Base-by-base conservation (phyloP, 352 stramenopile species). In the Phytophthora ohioensis region DNA sequence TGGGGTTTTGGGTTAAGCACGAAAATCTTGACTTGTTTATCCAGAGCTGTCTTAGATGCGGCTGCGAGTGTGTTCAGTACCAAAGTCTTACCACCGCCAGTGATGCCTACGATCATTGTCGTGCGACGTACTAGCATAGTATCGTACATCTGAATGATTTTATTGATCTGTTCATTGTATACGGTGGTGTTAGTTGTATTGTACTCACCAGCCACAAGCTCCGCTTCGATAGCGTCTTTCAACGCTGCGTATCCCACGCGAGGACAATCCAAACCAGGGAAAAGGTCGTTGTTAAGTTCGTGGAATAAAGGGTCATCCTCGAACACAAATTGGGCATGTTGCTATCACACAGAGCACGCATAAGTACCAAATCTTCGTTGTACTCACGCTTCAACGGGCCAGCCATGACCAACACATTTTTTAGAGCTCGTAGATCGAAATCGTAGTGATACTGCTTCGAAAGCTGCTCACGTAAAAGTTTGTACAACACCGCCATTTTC, bases 311-410 rank as follows among this genome's bases (percentile, higher is more conserved):
- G 93, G 0, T 98, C 95, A 66, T 99, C 95, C 61, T 98, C 95
- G 69, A 98, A 98, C 15, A 99, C 92, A 68, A 98, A 98, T 69
- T 99, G 55, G 95, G 95, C 94, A 98, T 98, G 73, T 99, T 98
- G 60, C 90, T 97, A 61, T 99, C 95, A 17, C 95, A 92, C 3
- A 99, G 73, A 10, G 96, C 95, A 8, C 95, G 89, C 95, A 98
- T 98, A 17, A 99, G 89, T 64, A 98, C 95, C 1, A 98, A 53
- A 53, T 98, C 95, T 74, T 98, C 95, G 45, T 90, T 93, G 68
- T 98, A 98, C 65, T 98, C 88, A 27, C 95, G 90, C 76, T 98
- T 98, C 13, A 98, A 77, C 0, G 86, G 86, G 0, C 95, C 95
- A 3, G 95, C 95, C 92, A 98, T 98, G 5, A 98, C 95, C 4